A percentile compares a stretch with the other conserved stretches of the same genome.
These are phyloP conservation scores for Amanita pallidorosea DNA, from an alignment of 768 basidiomycete species.

Conservation along the genomic window DNA sequence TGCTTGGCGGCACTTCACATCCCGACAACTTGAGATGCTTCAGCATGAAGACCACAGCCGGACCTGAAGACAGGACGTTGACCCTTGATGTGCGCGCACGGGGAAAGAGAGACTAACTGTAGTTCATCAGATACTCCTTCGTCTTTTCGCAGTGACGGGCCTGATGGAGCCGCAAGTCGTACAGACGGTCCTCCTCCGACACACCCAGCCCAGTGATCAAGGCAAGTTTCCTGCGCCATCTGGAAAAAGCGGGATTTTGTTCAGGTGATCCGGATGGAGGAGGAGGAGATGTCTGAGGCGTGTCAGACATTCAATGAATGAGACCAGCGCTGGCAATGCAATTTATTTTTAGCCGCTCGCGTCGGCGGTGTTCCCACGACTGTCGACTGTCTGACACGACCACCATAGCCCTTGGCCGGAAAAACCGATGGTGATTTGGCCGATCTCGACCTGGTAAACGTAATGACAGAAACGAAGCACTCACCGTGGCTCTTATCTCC, in stretches of 20 bases:
- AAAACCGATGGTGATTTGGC: not conserved
- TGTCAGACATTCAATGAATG: slow-evolving; percentile 17
- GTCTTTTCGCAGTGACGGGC: slow-evolving; percentile 51
- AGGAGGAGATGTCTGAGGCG: slow-evolving; percentile 10
- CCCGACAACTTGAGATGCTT: slow-evolving; percentile 77
- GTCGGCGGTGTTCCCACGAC: slow-evolving; percentile 4
- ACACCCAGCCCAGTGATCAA: slow-evolving; percentile 39
- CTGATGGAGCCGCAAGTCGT: slow-evolving; percentile 24
- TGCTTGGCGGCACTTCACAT: slow-evolving; percentile 55
- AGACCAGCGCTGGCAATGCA: slow-evolving; percentile 7
- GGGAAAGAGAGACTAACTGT: slow-evolving; percentile 37
- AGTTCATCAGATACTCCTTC: slow-evolving; percentile 57
- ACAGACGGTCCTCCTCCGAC: slow-evolving; percentile 32
- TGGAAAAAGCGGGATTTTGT: slow-evolving; percentile 28
- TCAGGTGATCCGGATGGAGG: slow-evolving; percentile 12
- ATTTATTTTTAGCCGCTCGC: slow-evolving; percentile 1
- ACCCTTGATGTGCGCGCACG: slow-evolving; percentile 9
- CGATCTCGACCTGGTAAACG: not conserved
- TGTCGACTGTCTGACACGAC: not conserved
- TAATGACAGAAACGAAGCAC: not conserved
- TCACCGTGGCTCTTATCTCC: not conserved
- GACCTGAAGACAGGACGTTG: slow-evolving; percentile 39
- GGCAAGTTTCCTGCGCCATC: slow-evolving; percentile 37
- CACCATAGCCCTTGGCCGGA: not conserved
- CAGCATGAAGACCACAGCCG: slow-evolving; percentile 82